Evolutionary conservation across 768 basidiomycete genomes (phyloP), one percentile per base, ranked within the genome.

Genomic region (Lentinula guzmanii): DNA sequence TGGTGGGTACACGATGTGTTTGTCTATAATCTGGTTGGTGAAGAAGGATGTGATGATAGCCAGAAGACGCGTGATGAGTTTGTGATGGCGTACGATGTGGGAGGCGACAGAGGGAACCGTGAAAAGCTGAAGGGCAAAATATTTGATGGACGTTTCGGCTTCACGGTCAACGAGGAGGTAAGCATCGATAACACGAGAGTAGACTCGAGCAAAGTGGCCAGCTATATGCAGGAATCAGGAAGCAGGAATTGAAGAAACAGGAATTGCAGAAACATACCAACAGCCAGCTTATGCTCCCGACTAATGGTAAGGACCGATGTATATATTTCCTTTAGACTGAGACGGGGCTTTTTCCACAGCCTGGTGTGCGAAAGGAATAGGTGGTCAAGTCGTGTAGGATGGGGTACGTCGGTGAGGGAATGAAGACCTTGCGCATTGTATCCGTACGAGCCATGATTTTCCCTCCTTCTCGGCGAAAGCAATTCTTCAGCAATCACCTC

Each of bases 91-190:
- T 18, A 91, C 90, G 54, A 96, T 86, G 66, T 93, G 87, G 1
- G 82, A 79, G 5, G 92, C 88, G 55, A 95, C 86, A 2, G 88
- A 90, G 0, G 95, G 95, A 1, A 93, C 89, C 0, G 95, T 94
- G 76, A 97, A 97, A 37, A 98, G 81, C 69, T 97, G 93, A 5
- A 96, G 79, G 15, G 93, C 90, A 64, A 96, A 91, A 70, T 93
- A 94, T 68, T 95, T 91, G 77, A 98, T 90, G 15, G 92, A 95
- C 6, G 93, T 93, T 70, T 99, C 97, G 0, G 92, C 89, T 70
- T 99, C 96, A 11, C 95, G 84, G 67, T 98, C 97, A 21, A 91
- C 85, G 50, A 96, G 85, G 8, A 98, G 85, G 74, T 95, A 98
- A 2, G 93, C 85, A 66, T 96, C 92, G 66, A 95, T 90, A 53